Conservation (phyloP, 352 stramenopile species). For the Pythium dissotocum region DNA sequence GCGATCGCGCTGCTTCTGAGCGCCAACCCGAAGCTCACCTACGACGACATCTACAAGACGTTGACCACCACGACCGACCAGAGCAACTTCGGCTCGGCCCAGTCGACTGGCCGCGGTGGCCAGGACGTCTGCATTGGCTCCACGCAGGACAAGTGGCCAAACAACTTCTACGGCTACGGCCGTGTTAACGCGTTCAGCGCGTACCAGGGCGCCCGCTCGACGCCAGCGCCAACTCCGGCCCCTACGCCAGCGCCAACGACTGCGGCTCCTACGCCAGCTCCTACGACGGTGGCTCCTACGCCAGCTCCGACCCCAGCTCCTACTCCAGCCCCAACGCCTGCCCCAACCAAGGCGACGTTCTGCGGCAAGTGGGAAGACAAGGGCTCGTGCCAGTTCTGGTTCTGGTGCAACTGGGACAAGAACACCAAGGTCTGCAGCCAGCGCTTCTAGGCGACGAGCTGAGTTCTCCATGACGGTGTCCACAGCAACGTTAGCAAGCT, state of each 20-base stretch:
- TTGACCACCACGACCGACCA: conserved; percentile 9
- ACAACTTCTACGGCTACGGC: conserved; percentile 35
- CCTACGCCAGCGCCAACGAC: neutral
- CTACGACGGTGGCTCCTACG: conserved; percentile 1
- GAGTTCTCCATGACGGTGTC: neutral
- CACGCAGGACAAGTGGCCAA: conserved; percentile 16
- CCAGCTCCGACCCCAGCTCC: conserved; percentile 3
- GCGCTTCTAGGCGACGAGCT: conserved; percentile 5
- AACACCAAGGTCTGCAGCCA: neutral
- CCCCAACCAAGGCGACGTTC: neutral
- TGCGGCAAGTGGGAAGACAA: conserved; percentile 12
- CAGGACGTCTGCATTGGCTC: neutral
- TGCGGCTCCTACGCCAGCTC: neutral
- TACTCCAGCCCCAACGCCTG: neutral
- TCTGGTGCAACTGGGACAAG: conserved; percentile 25
- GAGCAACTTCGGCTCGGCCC: neutral
- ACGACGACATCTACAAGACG: conserved; percentile 17
- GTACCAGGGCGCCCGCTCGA: neutral
- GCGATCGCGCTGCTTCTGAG: conserved; percentile 28
- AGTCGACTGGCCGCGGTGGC: neutral
- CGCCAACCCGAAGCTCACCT: conserved; percentile 24
- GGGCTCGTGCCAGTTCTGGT: conserved; percentile 19
- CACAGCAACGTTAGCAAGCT: neutral
- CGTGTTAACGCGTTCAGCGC: conserved; percentile 26
- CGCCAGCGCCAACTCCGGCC: neutral